These are phyloP conservation scores for Annona cherimola DNA, from an alignment of 164 flowering plant species.

Conservation along the genomic window DNA sequence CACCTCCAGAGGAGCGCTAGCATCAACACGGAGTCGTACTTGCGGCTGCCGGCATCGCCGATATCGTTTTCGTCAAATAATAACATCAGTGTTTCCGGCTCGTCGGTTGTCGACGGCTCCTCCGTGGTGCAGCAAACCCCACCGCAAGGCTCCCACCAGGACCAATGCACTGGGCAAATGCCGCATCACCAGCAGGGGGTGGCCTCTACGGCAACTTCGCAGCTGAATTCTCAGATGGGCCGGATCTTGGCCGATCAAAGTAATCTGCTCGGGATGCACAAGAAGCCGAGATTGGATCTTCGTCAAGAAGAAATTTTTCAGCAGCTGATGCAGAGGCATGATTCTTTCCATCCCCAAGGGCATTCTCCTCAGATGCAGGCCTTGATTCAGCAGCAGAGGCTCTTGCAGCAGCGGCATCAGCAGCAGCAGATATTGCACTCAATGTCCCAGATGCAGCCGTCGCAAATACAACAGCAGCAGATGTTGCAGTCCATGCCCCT, in stretches of 20 bases:
- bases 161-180: constrained; percentile 12
- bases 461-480: too few species aligned
- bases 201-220: constrained; percentile 65
- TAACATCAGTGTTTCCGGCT: constrained; percentile 66
- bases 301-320: constrained; percentile 79
- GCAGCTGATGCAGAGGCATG: constrained; percentile 76
- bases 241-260: constrained; percentile 38
- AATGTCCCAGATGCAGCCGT: constrained; percentile 68
- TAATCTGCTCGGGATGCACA: constrained; percentile 37
- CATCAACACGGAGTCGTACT: constrained; percentile 69
- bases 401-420: constrained; percentile 49
- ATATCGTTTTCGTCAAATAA: constrained; percentile 82
- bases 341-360: constrained; percentile 54
- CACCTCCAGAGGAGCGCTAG: constrained; percentile 94
- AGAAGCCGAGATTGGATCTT: constrained; percentile 77
- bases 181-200: constrained; percentile 30
- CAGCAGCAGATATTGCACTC: constrained; percentile 60
- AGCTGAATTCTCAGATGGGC: constrained; percentile 45
- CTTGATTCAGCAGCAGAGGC: constrained; percentile 73
- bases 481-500: too few species aligned
- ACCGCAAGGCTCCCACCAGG: constrained; percentile 36
- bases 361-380: constrained; percentile 81
- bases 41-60: constrained; percentile 86
- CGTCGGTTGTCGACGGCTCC: constrained; percentile 59
- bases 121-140: constrained; percentile 34